phyloP scores from a whole-genome alignment of 441 rosid genomes.

The Euphorbia schlechtendalii region DNA sequence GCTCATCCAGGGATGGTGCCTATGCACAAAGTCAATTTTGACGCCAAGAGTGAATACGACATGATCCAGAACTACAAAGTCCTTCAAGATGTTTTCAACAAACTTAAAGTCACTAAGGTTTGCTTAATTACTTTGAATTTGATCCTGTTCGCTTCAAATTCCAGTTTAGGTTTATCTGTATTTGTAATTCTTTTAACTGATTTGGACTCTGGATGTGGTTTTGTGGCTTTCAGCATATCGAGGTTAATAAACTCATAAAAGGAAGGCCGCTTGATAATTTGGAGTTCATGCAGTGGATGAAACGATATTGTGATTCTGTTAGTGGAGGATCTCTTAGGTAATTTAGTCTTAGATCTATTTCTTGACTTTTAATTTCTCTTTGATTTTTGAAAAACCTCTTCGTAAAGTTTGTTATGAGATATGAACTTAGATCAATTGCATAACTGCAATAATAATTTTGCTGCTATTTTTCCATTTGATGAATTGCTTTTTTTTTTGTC shows the following conservation, averaged over 20 bases:
- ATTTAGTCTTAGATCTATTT: not conserved
- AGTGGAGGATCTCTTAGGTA: slow-evolving; percentile 54
- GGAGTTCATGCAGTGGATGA: slow-evolving; percentile 99
- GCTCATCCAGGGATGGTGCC: slow-evolving; percentile 88
- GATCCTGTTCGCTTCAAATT: not conserved
- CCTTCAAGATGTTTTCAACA: slow-evolving; percentile 92
- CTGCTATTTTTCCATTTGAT: not conserved
- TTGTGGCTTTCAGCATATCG: slow-evolving; percentile 48
- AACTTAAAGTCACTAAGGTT: slow-evolving; percentile 91
- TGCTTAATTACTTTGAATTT: not conserved
- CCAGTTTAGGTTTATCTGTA: not conserved
- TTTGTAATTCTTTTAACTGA: not conserved
- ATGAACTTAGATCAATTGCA: not conserved
- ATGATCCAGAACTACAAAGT: slow-evolving; percentile 95
- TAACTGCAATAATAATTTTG: not conserved
- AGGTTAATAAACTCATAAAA: slow-evolving; percentile 81
- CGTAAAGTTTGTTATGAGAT: not conserved
- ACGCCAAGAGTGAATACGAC: slow-evolving; percentile 89
- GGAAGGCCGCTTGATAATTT: slow-evolving; percentile 91
- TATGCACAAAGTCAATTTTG: slow-evolving; percentile 96
- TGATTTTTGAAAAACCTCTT: not conserved
- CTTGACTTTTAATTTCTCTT: not conserved
- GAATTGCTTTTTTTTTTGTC: not conserved
- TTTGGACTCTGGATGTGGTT: not conserved
- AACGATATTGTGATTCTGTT: slow-evolving; percentile 81